Evolutionary conservation across 2,329 filamentous ascomycete species (phyloP).

Genomic region (Colletotrichum sp.): DNA sequence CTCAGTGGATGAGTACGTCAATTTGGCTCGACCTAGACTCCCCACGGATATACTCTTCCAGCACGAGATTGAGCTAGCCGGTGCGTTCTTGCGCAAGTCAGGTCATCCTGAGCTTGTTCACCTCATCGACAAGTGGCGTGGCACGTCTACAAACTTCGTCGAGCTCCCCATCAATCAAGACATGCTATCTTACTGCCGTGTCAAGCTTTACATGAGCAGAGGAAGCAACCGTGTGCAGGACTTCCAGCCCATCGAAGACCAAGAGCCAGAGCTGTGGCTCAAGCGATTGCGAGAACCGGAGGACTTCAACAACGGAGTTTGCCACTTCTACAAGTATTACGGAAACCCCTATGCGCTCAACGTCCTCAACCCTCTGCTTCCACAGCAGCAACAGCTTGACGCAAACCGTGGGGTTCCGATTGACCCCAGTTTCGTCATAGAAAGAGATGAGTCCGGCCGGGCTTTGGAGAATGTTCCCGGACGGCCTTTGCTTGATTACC

Average conservation of each 20-base stretch:
- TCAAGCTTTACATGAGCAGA: background rate
- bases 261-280: background rate
- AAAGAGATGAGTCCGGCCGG: background rate
- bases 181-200: conserved; percentile 14
- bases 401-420: background rate
- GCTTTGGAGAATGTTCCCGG: background rate
- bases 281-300: background rate
- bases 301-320: background rate
- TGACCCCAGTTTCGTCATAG: background rate
- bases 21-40: conserved; percentile 25
- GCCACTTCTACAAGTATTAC: background rate
- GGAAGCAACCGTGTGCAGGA: background rate
- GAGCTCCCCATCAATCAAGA: conserved; percentile 27
- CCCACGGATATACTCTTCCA: conserved; percentile 25
- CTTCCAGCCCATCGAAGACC: background rate
- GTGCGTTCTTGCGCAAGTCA: conserved; percentile 20
- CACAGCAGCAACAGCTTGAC: background rate
- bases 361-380: background rate
- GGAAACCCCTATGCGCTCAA: background rate
- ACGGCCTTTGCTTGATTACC: background rate
- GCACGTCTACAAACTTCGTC: conserved; percentile 25
- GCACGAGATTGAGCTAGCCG: conserved; percentile 21
- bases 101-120: background rate
- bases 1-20: conserved; percentile 4
- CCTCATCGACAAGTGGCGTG: conserved; percentile 21